These are phyloP conservation scores for Mucor circinelloides DNA, from an alignment of 371 early-diverging fungal genomes.

Conservation along the genomic window DNA sequence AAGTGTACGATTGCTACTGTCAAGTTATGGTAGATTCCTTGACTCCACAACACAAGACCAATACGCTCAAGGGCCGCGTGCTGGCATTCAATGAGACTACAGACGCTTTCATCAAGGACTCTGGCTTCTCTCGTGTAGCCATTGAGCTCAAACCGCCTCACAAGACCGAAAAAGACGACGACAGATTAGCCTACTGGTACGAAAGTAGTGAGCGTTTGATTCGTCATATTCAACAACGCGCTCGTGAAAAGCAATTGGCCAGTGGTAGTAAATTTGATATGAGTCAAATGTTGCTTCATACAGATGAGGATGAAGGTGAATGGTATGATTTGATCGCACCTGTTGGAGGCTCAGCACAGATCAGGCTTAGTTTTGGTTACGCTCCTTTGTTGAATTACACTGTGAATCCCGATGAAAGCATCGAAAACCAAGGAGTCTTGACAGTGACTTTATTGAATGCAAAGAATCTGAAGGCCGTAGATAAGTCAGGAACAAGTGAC, in stretches of 20 bases:
- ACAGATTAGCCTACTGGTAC: slow-evolving; percentile 40
- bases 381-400: slow-evolving; percentile 48
- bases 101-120: slow-evolving; percentile 65
- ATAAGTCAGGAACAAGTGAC: slow-evolving; percentile 70
- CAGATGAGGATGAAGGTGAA: slow-evolving; percentile 32
- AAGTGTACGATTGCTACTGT: slow-evolving; percentile 31
- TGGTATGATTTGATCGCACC: slow-evolving; percentile 43
- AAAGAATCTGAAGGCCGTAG: slow-evolving; percentile 51
- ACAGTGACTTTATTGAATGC: slow-evolving; percentile 52
- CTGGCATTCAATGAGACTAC: slow-evolving; percentile 40
- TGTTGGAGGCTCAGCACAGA: slow-evolving; percentile 32
- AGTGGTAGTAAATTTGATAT: background rate
- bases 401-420: slow-evolving; percentile 58
- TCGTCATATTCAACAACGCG: slow-evolving; percentile 29
- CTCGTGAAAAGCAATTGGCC: slow-evolving; percentile 1
- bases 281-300: background rate
- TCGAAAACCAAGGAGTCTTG: slow-evolving; percentile 61
- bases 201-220: slow-evolving; percentile 36
- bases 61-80: slow-evolving; percentile 25
- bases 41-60: slow-evolving; percentile 37
- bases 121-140: slow-evolving; percentile 59
- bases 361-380: slow-evolving; percentile 59
- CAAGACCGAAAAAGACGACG: slow-evolving; percentile 32
- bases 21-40: slow-evolving; percentile 43
- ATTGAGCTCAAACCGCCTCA: slow-evolving; percentile 45